Evolutionary conservation across 73 alveolate species (phyloP).

Genomic region (Paramecium bursaria): DNA sequence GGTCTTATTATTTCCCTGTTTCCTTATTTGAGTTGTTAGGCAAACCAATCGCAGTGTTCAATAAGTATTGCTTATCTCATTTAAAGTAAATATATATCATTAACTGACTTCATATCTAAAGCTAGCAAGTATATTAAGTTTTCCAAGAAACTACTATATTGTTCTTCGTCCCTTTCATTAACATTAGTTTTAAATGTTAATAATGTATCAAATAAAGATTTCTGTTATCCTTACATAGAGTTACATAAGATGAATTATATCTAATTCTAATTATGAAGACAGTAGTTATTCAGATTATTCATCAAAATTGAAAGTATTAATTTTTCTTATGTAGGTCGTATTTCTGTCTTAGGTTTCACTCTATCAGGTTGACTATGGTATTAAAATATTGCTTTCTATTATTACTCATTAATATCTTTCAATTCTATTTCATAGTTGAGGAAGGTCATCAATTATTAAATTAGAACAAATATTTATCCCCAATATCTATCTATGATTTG

Average conservation of each 20-base stretch:
- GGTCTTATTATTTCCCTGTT: background rate
- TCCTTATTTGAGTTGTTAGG: conserved; percentile 1
- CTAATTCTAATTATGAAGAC: too few relatives aligned
- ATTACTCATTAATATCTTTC: too few relatives aligned
- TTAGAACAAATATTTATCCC: conserved; percentile 13
- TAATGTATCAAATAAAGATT: background rate
- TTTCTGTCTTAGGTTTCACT: too few relatives aligned
- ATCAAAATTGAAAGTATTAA: too few relatives aligned
- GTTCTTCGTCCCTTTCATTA: conserved; percentile 13
- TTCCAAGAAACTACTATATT: conserved; percentile 2
- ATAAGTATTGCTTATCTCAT: conserved; percentile 20
- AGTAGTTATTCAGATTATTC: too few relatives aligned
- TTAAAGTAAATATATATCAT: background rate
- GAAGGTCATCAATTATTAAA: too few relatives aligned
- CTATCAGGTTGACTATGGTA: too few relatives aligned
- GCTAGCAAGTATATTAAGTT: conserved; percentile 26
- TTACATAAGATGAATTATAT: too few relatives aligned
- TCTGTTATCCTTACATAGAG: background rate
- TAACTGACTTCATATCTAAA: background rate
- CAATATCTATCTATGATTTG: conserved; percentile 39
- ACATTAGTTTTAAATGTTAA: background rate
- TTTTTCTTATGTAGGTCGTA: too few relatives aligned
- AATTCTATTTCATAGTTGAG: too few relatives aligned
- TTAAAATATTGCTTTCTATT: too few relatives aligned
- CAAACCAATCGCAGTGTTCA: conserved; percentile 61